Evolutionary conservation across 257 asterid species (phyloP), one percentile per base, ranked within the genome.

Genomic region (Jaltomata sinuosa): DNA sequence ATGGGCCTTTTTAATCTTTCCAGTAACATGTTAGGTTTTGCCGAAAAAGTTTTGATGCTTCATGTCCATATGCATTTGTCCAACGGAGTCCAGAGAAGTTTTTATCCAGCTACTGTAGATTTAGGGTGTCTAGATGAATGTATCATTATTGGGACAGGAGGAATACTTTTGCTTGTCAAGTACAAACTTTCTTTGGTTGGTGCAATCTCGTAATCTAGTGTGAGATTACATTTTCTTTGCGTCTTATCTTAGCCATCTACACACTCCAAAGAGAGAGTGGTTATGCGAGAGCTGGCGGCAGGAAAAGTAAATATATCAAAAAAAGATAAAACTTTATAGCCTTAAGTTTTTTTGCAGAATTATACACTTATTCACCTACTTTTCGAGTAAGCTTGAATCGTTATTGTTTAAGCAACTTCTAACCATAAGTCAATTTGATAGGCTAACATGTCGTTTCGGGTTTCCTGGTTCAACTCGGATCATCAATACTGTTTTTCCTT

Each of bases 381-480:
- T 27, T 29, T 76, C 4, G 42, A 9, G 40, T 15, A 27, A 14
- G 59, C 38, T 49, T 15, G 61, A 47, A 27, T 45, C 1, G 8
- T 27, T 25, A 16, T 76, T 76, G 25, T 76, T 76, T 72, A 42
- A 72, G 80, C 55, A 72, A 42, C 40, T 47, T 36, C 31, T 8
- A 16, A 16, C 81, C 40, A 76, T 14, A 47, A 47, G 61, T 76
- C 47, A 47, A 76, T 74, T 71, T 16, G 25, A 76, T 52, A 45
- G 55, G 61, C 61, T 27, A 25, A 34, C 45, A 83, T 32, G 49
- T 52, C 18, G 5, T 19, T 65, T 65, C 12, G 18, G 53, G 36
- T 65, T 47, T 64, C 47, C 22, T 45, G 52, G 50, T 72, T 88
- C 86, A 54, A 83, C 74, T 42, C 67, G 61, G 74, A 19, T 85